Base-by-base conservation (phyloP, 148 eudicot genomes). In the Pouteria glomerata region DNA sequence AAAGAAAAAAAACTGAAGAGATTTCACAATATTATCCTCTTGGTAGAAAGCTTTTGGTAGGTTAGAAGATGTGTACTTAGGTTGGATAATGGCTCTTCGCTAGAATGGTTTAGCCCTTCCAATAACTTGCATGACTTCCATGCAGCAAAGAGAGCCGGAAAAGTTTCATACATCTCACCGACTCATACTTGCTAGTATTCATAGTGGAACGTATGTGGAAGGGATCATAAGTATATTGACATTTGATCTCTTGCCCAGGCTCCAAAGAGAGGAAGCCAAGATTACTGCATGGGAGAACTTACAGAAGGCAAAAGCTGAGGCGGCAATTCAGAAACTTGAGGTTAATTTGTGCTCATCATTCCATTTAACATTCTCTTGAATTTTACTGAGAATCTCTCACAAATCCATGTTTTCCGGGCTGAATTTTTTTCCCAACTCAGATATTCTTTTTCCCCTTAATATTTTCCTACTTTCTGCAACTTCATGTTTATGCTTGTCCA, bases 221-320 rank as follows among this genome's bases (percentile, higher is more conserved):
- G 19, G n/a, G 41, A 24, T 31, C 30, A 0, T 26, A 51, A 13
- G 24, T 51, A 37, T 23, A 51, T 35, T 35, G 2, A 10, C 13
- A 27, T 45, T 48, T 47, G 23, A 12, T 23, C 5, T 64, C 23
- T 47, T 74, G 52, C 69, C 62, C 77, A 93, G 95, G 84, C 57
- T 81, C 51, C 85, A 91, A 45, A 87, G 86, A 82, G 89, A 94
- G 79, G 90, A 87, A 80, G 90, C 89, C 24, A 86, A 76, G 75
- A 90, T 93, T 56, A 70, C 72, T 70, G 95, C 92, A 29, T 93
- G 98, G 98, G 98, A 93, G 77, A 87, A 84, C 62, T 71, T 88
- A 75, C 98, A 93, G 71, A 93, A 85, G 79, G 97, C 90, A 61
- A 90, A 93, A 78, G 98, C 98, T 47, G 98, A 94, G 67, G 88